Evolutionary conservation across 306 rosid species (phyloP).

Genomic region (Dryas drummondii): DNA sequence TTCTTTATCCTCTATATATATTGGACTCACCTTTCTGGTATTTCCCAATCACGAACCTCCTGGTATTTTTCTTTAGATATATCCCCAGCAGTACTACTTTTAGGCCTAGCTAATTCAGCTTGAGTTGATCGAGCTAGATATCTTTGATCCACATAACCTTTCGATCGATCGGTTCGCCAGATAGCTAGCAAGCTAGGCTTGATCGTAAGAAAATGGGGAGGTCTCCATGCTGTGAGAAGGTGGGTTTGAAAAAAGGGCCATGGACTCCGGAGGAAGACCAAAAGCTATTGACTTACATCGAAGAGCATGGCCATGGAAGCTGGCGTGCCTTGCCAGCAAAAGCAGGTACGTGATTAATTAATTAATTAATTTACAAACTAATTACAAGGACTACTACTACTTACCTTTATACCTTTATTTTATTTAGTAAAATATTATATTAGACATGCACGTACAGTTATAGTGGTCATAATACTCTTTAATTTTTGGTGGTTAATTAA

Average conservation of each 20-base stretch:
- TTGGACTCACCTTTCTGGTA: background rate
- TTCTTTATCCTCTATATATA: conserved; percentile 9
- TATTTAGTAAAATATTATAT: no score
- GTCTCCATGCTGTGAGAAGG: conserved; percentile 95
- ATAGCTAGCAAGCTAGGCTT: background rate
- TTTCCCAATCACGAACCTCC: background rate
- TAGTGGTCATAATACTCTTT: no score
- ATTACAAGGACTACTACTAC: no score
- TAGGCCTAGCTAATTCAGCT: background rate
- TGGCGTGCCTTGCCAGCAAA: conserved; percentile 97
- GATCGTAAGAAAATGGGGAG: conserved; percentile 55
- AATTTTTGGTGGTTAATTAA: background rate
- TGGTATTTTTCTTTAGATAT: background rate
- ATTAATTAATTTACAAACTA: no score
- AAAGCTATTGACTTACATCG: conserved; percentile 78
- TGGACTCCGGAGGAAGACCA: conserved; percentile 99
- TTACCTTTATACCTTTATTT: no score
- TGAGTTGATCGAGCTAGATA: background rate
- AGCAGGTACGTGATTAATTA: conserved; percentile 56
- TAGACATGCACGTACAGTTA: no score
- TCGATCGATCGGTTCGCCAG: background rate
- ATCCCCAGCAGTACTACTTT: background rate
- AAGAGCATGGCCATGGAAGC: conserved; percentile 94
- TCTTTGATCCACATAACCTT: no score
- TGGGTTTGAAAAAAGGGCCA: conserved; percentile 96